These are phyloP conservation scores for Amylocarpus encephaloides DNA, from an alignment of 2,329 filamentous ascomycete genomes.

Conservation along the genomic window DNA sequence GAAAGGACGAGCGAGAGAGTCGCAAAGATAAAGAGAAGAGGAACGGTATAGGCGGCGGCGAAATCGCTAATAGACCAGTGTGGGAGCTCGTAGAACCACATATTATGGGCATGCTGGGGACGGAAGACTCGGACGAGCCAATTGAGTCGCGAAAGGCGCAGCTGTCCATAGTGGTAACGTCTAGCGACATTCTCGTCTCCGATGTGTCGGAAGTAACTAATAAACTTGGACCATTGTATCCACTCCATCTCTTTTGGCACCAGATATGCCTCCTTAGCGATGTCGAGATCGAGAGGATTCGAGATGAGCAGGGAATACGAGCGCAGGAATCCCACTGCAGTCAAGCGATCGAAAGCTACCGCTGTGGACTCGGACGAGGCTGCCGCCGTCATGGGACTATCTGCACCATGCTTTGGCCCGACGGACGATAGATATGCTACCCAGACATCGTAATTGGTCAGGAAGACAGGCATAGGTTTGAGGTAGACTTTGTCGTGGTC, in stretches of 20 bases:
- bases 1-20: not conserved
- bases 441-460: not conserved
- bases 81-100: not conserved
- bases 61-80: not conserved
- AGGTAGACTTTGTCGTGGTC: not conserved
- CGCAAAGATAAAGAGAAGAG: not conserved
- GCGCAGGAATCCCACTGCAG: not conserved
- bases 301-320: not conserved
- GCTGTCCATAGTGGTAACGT: not conserved
- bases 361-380: not conserved
- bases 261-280: not conserved
- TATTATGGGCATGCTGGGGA: not conserved
- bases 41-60: not conserved
- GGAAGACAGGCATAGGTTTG: not conserved
- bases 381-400: not conserved
- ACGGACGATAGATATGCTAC: not conserved
- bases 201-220: not conserved
- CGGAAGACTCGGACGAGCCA: not conserved
- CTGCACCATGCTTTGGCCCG: not conserved
- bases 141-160: not conserved
- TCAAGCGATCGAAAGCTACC: not conserved
- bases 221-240: not conserved
- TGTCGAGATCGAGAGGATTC: not conserved
- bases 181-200: not conserved
- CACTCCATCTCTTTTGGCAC: not conserved